A percentile compares a stretch with the other conserved stretches of the same genome.
Evolutionary conservation across 257 asterid genomes (phyloP).

Genomic region (Solanum piurae): DNA sequence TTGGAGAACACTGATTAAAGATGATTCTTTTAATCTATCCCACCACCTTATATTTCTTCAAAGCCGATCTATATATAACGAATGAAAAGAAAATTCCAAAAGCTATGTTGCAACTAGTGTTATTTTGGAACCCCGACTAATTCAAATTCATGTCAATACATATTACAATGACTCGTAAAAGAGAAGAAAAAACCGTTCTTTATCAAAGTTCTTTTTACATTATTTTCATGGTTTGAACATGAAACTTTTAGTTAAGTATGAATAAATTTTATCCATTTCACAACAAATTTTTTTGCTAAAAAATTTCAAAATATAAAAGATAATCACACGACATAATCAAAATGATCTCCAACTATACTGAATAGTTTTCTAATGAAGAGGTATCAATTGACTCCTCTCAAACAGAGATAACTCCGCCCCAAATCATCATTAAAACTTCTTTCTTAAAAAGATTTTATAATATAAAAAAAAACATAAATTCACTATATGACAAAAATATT

Average conservation of each 20-base stretch:
- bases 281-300: accelerated
- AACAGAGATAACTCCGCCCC: neutral
- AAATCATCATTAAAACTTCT: neutral
- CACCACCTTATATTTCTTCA: too few species aligned
- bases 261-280: neutral
- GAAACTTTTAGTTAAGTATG: neutral
- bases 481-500: neutral
- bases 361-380: neutral
- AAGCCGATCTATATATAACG: too few species aligned
- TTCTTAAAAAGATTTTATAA: neutral
- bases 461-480: neutral
- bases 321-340: too few species aligned
- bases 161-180: neutral
- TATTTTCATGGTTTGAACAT: neutral
- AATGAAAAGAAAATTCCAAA: too few species aligned
- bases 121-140: too few species aligned
- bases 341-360: too few species aligned
- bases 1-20: neutral
- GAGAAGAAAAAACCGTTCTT: neutral
- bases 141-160: too few species aligned
- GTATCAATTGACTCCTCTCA: neutral
- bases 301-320: too few species aligned
- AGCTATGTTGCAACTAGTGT: neutral
- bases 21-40: too few species aligned
- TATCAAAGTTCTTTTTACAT: neutral